These are phyloP conservation scores for Suhomyces wounanorum DNA, from an alignment of 1,139 yeast genomes.

Conservation along the genomic window DNA sequence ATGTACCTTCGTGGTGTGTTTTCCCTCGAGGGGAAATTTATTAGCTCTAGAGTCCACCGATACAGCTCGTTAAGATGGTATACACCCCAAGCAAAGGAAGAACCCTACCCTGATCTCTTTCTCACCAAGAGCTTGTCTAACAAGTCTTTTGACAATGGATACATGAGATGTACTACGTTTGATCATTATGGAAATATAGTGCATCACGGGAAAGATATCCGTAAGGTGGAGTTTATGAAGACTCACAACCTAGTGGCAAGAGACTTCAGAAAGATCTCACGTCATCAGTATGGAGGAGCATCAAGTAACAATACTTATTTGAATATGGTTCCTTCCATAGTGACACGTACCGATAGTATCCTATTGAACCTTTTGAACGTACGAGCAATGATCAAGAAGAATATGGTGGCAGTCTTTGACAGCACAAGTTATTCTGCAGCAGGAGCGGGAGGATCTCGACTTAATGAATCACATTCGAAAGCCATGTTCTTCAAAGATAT, in stretches of 20 bases:
- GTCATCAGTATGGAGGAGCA: constrained; percentile 23
- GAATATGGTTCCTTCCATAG: constrained; percentile 48
- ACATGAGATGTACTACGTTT: constrained; percentile 61
- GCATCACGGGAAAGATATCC: constrained; percentile 43
- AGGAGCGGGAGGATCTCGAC: constrained; percentile 25
- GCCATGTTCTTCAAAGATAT: constrained; percentile 38
- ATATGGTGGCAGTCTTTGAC: constrained; percentile 45
- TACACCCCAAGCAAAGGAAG: constrained; percentile 1
- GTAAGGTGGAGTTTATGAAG: constrained; percentile 39
- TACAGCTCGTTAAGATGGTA: background rate
- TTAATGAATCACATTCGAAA: constrained; percentile 41
- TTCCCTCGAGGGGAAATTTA: background rate
- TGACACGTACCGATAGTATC: constrained; percentile 40
- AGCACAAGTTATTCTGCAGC: constrained; percentile 22
- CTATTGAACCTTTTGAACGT: constrained; percentile 43
- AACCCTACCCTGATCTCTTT: constrained; percentile 24
- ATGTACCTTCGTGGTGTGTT: background rate
- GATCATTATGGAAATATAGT: constrained; percentile 38
- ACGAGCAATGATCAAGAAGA: constrained; percentile 43
- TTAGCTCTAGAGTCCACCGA: background rate
- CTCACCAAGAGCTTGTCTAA: constrained; percentile 25
- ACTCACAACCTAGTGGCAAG: constrained; percentile 39
- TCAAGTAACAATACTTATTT: constrained; percentile 16
- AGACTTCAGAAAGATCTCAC: constrained; percentile 43
- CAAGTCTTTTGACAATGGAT: constrained; percentile 28